Percentiles rank a stretch among this genome's conserved stretches.
These are phyloP conservation scores for Anaeromyces robustus DNA, from an alignment of 192 early-diverging fungal species.

Conservation along the genomic window DNA sequence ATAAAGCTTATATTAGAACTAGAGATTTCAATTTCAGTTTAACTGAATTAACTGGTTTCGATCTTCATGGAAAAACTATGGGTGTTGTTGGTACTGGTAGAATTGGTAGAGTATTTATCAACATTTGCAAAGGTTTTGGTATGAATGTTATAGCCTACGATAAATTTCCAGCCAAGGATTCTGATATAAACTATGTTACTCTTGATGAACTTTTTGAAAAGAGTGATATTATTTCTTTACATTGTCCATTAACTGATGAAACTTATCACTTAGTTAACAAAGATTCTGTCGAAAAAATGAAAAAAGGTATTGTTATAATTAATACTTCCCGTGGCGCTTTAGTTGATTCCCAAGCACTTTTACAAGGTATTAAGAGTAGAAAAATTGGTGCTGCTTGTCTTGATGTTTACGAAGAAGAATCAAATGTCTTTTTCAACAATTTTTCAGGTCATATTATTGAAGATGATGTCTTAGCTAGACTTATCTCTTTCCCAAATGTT, in stretches of 20 bases:
- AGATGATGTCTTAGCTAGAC: slow-evolving; percentile 18
- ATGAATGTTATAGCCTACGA: slow-evolving; percentile 27
- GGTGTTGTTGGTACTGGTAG: slow-evolving; percentile 27
- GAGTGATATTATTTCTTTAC: slow-evolving; percentile 22
- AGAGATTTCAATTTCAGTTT: slow-evolving; percentile 21
- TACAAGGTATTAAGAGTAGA: slow-evolving; percentile 21
- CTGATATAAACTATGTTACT: slow-evolving; percentile 13
- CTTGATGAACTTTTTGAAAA: slow-evolving; percentile 18
- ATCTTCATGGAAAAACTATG: slow-evolving; percentile 28
- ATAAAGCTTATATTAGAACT: slow-evolving; percentile 11
- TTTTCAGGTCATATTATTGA: slow-evolving; percentile 12
- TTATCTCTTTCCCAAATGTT: slow-evolving; percentile 25
- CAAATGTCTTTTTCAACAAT: slow-evolving; percentile 22
- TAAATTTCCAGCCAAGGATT: slow-evolving; percentile 16
- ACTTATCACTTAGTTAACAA: slow-evolving; percentile 24
- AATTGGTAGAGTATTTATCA: slow-evolving; percentile 23
- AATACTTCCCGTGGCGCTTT: slow-evolving; percentile 25
- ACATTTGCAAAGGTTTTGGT: slow-evolving; percentile 28
- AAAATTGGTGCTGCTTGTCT: slow-evolving; percentile 23
- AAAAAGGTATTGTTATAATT: slow-evolving; percentile 21
- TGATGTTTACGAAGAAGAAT: slow-evolving; percentile 33
- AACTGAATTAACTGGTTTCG: slow-evolving; percentile 21
- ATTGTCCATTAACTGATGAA: slow-evolving; percentile 18
- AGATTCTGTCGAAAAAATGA: slow-evolving; percentile 19
- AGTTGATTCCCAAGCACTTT: slow-evolving; percentile 17